These are phyloP conservation scores for Arctium minus DNA, from an alignment of 129 eudicot species.

Conservation along the genomic window DNA sequence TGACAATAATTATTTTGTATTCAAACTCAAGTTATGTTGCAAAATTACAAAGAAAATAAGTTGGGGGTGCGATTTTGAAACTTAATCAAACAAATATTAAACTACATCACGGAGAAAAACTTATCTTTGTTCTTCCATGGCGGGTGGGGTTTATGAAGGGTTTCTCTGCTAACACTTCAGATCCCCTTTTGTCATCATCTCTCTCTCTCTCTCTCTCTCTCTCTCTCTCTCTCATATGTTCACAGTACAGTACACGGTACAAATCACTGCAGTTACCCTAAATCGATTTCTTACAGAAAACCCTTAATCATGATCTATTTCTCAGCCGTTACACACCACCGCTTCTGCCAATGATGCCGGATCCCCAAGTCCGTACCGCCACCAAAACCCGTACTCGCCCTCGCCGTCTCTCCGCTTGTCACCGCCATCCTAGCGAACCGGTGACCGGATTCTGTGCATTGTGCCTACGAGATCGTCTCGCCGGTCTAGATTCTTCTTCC, in stretches of 20 bases:
- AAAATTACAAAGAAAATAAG: not conserved
- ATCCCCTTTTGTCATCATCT: constrained; percentile 14
- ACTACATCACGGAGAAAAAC: not conserved
- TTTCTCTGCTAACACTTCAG: constrained; percentile 31
- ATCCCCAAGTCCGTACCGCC: constrained; percentile 38
- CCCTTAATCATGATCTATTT: constrained; percentile 20
- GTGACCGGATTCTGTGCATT: constrained; percentile 84
- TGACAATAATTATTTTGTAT: not conserved
- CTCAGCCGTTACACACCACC: constrained; percentile 7
- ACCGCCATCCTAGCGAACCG: constrained; percentile 81
- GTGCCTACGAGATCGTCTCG: constrained; percentile 83
- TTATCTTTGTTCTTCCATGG: constrained; percentile 9
- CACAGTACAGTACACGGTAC: constrained; percentile 6
- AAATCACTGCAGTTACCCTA: constrained; percentile 11
- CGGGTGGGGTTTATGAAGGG: constrained; percentile 33
- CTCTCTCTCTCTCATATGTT: not conserved
- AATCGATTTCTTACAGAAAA: constrained; percentile 14
- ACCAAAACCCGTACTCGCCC: constrained; percentile 37
- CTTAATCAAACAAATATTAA: constrained; percentile 3
- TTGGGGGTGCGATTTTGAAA: constrained; percentile 5
- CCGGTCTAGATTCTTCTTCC: constrained; percentile 49
- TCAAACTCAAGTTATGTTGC: not conserved
- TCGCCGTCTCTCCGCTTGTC: constrained; percentile 76
- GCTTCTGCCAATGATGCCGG: constrained; percentile 32
- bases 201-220: constrained; percentile 7